Conservation (phyloP, 768 basidiomycete species). For the Termitomyces sp. region DNA sequence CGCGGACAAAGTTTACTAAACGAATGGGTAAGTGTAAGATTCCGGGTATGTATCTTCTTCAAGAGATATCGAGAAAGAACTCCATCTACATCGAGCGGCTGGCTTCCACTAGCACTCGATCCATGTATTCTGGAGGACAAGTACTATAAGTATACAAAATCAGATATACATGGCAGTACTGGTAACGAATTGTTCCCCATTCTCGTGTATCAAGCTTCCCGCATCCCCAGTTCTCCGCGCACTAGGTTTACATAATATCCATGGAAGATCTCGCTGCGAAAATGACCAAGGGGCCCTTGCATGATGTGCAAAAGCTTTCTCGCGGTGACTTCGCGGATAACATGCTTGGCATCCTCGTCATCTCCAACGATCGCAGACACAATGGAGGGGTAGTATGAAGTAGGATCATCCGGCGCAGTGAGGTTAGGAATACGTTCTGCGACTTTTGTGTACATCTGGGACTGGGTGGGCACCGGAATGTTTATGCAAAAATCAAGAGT, state of each 20-base stretch:
- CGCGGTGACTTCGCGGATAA: slow-evolving; percentile 4
- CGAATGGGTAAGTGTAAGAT: too few relatives aligned
- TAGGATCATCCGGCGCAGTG: neutral
- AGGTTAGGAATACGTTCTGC: slow-evolving; percentile 18
- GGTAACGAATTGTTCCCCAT: too few relatives aligned
- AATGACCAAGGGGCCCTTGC: slow-evolving; percentile 9
- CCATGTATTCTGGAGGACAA: too few relatives aligned
- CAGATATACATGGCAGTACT: too few relatives aligned
- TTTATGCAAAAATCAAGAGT: slow-evolving; percentile 34
- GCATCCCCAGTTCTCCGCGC: slow-evolving; percentile 10
- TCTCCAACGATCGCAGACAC: slow-evolving; percentile 6
- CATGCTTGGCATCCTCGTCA: slow-evolving; percentile 10
- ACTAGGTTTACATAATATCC: slow-evolving; percentile 11
- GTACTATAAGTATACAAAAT: too few relatives aligned
- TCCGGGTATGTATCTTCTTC: too few relatives aligned
- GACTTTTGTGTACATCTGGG: slow-evolving; percentile 25
- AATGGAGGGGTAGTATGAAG: neutral
- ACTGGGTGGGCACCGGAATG: slow-evolving; percentile 27
- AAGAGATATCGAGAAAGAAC: too few relatives aligned
- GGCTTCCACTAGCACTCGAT: too few relatives aligned
- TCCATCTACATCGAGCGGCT: too few relatives aligned
- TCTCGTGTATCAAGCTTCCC: neutral
- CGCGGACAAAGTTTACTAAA: too few relatives aligned
- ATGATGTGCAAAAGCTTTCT: slow-evolving; percentile 6
- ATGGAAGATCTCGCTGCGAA: slow-evolving; percentile 9